These are phyloP conservation scores for Drosera spatulata DNA, from an alignment of 179 eudicot genomes.

Conservation along the genomic window DNA sequence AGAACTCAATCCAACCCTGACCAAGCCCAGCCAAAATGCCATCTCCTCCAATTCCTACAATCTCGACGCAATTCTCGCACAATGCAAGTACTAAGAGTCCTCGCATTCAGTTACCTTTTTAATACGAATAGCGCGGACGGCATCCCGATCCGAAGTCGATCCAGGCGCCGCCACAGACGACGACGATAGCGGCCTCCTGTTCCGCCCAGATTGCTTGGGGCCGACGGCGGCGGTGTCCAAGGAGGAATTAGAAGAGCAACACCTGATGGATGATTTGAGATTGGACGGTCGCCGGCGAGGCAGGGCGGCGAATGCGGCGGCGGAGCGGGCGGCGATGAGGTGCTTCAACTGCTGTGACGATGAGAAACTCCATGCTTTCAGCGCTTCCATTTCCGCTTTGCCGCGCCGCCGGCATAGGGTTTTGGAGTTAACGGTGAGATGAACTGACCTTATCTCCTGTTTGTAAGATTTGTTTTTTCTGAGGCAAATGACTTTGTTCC, in stretches of 20 bases:
- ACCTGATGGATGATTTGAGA: no score
- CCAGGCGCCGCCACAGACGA: conserved; percentile 24
- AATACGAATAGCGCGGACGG: conserved; percentile 80
- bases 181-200: conserved; percentile 30
- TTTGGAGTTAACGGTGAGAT: no score
- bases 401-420: no score
- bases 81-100: not conserved
- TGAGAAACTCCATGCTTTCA: conserved; percentile 25
- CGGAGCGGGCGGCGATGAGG: conserved; percentile 24
- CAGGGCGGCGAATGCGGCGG: no score
- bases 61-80: not conserved
- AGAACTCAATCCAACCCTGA: no score
- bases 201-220: conserved; percentile 24
- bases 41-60: not conserved
- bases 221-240: conserved; percentile 9
- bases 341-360: conserved; percentile 38
- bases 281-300: no score
- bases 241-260: conserved; percentile 19
- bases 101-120: conserved; percentile 40
- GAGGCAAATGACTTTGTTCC: no score
- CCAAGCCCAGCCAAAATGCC: no score
- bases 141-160: conserved; percentile 81
- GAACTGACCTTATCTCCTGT: no score
- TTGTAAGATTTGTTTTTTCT: no score
- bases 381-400: conserved; percentile 46